Percentiles rank a stretch among this genome's conserved stretches.
These are phyloP conservation scores for Yarrowia sp. DNA, from an alignment of 805 yeast species.

Conservation along the genomic window DNA sequence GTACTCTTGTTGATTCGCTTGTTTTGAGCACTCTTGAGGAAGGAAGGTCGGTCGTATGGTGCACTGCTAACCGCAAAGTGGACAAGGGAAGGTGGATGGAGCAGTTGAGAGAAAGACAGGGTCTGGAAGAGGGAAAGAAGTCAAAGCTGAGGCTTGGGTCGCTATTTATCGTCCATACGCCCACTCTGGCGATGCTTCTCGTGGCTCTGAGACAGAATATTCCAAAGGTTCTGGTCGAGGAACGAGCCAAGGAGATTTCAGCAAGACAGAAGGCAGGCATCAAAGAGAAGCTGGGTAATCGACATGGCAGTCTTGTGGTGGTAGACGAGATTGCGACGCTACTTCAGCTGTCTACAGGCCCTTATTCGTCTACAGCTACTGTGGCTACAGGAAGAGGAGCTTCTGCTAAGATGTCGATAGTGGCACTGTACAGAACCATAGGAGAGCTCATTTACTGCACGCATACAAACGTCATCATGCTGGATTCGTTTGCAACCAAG, in stretches of 20 bases:
- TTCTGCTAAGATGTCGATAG: neutral
- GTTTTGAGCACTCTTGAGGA: neutral
- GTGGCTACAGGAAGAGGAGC: neutral
- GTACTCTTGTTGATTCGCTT: neutral
- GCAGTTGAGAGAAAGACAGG: neutral
- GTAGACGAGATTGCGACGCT: slow-evolving; percentile 12
- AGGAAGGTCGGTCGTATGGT: slow-evolving; percentile 5
- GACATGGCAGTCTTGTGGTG: slow-evolving; percentile 1
- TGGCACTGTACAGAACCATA: neutral
- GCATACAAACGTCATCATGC: neutral
- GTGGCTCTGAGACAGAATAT: slow-evolving; percentile 1
- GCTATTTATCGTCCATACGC: neutral
- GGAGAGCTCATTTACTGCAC: neutral
- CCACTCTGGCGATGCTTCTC: slow-evolving; percentile 1
- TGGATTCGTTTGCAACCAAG: slow-evolving; percentile 12
- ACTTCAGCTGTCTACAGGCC: neutral
- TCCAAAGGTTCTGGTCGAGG: neutral
- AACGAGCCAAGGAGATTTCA: neutral
- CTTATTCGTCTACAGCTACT: neutral
- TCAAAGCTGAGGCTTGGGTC: neutral
- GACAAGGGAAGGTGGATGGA: neutral
- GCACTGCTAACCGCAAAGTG: neutral
- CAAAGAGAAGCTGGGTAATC: neutral
- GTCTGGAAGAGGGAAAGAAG: neutral
- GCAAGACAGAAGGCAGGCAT: neutral